Evolutionary conservation across 1,139 yeast species (phyloP).

Genomic region (Suhomyces anneliseae): DNA sequence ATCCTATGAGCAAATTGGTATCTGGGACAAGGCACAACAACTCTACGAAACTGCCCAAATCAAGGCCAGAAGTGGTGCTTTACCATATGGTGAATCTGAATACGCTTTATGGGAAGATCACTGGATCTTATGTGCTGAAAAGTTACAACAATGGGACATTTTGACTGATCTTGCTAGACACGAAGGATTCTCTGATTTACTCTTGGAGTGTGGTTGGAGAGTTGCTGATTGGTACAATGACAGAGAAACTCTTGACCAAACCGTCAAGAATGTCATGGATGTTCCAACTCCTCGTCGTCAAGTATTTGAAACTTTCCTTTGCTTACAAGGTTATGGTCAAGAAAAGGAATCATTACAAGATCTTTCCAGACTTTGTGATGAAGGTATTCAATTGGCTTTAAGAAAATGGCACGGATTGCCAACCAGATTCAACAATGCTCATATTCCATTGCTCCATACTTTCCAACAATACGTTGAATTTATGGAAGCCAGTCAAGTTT

Average conservation of each 20-base stretch:
- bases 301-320: constrained; percentile 89
- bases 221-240: constrained; percentile 99
- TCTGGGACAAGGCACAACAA: constrained; percentile 94
- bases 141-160: constrained; percentile 97
- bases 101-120: constrained; percentile 98
- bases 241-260: constrained; percentile 89
- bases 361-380: constrained; percentile 85
- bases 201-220: constrained; percentile 98
- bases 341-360: constrained; percentile 81
- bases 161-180: constrained; percentile 95
- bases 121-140: constrained; percentile 97
- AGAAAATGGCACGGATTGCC: constrained; percentile 95
- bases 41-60: constrained; percentile 96
- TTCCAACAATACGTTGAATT: constrained; percentile 98
- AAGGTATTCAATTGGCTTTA: constrained; percentile 90
- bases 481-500: constrained; percentile 95
- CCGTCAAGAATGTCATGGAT: constrained; percentile 95
- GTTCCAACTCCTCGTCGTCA: constrained; percentile 98
- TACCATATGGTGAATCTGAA: constrained; percentile 95
- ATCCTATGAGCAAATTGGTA: constrained; percentile 91
- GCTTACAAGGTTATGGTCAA: constrained; percentile 91
- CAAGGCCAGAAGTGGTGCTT: constrained; percentile 91
- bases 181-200: constrained; percentile 92
- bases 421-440: constrained; percentile 75
- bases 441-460: constrained; percentile 84